Evolutionary conservation across 768 basidiomycete species (phyloP).

Genomic region (Podaxis sp.): DNA sequence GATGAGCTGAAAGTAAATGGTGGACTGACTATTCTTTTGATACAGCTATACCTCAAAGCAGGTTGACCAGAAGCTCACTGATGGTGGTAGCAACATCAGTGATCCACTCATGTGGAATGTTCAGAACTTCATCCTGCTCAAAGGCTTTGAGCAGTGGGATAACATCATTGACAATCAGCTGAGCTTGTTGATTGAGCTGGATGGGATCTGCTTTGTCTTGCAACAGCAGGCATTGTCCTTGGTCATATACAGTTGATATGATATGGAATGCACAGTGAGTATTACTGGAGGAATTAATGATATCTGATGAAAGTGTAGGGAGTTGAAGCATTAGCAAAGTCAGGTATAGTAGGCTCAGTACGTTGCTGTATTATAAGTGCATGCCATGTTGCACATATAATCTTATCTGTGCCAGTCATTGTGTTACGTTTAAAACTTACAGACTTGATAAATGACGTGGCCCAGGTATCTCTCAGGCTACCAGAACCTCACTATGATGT

Average conservation of each 20-base stretch:
- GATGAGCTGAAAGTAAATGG: neutral
- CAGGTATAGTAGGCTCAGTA: neutral
- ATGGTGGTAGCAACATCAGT: neutral
- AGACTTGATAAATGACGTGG: neutral
- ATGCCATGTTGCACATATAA: neutral
- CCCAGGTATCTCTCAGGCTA: neutral
- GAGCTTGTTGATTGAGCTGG: neutral
- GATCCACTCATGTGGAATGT: neutral
- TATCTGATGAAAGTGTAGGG: neutral
- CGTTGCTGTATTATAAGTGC: neutral
- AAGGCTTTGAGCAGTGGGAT: neutral
- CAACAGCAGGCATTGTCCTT: neutral
- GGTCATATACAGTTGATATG: neutral
- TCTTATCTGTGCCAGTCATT: neutral
- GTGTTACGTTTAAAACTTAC: neutral
- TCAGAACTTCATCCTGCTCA: neutral
- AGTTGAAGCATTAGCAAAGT: neutral
- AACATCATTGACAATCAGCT: neutral
- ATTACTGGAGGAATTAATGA: neutral
- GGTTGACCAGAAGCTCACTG: neutral
- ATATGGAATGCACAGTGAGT: neutral
- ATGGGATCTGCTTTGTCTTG: neutral
- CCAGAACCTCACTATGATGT: neutral
- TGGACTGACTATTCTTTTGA: neutral
- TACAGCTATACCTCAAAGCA: neutral